Evolutionary conservation across 441 rosid species (phyloP), one percentile per base, ranked within the genome.

Genomic region (Gossypium schwendimanii): DNA sequence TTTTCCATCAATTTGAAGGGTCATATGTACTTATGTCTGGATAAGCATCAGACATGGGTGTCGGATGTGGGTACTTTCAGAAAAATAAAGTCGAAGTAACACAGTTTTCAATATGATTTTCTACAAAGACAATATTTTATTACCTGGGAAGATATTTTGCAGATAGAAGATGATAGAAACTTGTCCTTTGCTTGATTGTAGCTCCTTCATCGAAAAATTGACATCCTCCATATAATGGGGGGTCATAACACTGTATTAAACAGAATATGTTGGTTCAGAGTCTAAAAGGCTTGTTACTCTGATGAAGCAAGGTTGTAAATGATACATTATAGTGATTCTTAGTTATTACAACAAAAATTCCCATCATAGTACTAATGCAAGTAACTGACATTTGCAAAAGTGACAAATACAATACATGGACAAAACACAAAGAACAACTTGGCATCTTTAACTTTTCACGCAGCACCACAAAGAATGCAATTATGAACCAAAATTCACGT

Each of bases 191-290:
- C 93, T 81, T 33, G 89, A 85, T 70, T 83, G 82, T 71, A 95
- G 92, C 77, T 95, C 99, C 79, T 87, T 80, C 41, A 78, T 78
- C 24, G 98, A 93, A 75, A 60, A 95, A 77, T 85, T 91, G 58
- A 95, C 78, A 75, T 95, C 99, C 83, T 95, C 99, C 91, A 79
- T 80, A 78, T 70, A 95, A 76, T 95, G 96, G 4, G 98, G 99
- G 78, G 98, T 95, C 75, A 93, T 63, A 74, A 95, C 92, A 86
- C 98, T 95, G 89, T 73, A 81, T 23, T 23, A 65, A 49, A 77
- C 72, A 79, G 73, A 74, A 63, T 62, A 79, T 3, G 59, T 8
- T 50, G 69, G 4, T 54, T 79, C 64, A 77, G 72, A 24, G 50
- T 28, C n/a, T 14, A 26, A 31, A 47, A 64, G 54, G 39, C 20